Evolutionary conservation across 441 rosid genomes (phyloP).

Genomic region (Theobroma grandiflorum): DNA sequence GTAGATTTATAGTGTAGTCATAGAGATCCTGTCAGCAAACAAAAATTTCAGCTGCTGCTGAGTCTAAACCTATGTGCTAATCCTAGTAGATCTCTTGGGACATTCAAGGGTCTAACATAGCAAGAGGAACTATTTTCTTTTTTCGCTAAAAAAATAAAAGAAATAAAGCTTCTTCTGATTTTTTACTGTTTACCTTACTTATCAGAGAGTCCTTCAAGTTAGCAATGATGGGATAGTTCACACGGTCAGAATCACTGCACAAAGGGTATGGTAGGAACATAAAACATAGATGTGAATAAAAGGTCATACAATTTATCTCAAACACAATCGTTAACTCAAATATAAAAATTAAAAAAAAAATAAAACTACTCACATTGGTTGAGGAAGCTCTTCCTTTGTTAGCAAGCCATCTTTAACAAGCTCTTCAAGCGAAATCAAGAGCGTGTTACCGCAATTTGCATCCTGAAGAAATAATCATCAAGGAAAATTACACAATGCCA

Average conservation of each 20-base stretch:
- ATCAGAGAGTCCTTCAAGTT: constrained; percentile 77
- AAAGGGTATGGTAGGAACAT: constrained; percentile 14
- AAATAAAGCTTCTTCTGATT: too few relatives aligned
- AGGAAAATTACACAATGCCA: neutral
- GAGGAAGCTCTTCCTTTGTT: constrained; percentile 73
- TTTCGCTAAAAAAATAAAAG: neutral
- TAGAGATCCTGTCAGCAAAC: too few relatives aligned
- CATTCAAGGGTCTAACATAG: too few relatives aligned
- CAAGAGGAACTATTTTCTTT: too few relatives aligned
- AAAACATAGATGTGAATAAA: neutral
- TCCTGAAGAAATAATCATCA: constrained; percentile 55
- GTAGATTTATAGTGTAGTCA: too few relatives aligned
- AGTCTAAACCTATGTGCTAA: too few relatives aligned
- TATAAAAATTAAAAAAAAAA: neutral
- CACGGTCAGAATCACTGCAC: constrained; percentile 68
- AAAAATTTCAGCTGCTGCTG: too few relatives aligned
- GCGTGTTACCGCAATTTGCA: constrained; percentile 93
- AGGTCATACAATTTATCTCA: constrained; percentile 11
- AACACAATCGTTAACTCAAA: neutral
- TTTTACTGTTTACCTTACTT: constrained; percentile 58
- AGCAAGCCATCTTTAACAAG: constrained; percentile 88
- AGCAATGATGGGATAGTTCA: constrained; percentile 66
- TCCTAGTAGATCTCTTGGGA: too few relatives aligned
- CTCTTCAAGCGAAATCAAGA: constrained; percentile 93
- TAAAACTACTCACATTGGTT: constrained; percentile 57